Conservation (phyloP, 352 stramenopile species). For the Lagenidium sp. region DNA sequence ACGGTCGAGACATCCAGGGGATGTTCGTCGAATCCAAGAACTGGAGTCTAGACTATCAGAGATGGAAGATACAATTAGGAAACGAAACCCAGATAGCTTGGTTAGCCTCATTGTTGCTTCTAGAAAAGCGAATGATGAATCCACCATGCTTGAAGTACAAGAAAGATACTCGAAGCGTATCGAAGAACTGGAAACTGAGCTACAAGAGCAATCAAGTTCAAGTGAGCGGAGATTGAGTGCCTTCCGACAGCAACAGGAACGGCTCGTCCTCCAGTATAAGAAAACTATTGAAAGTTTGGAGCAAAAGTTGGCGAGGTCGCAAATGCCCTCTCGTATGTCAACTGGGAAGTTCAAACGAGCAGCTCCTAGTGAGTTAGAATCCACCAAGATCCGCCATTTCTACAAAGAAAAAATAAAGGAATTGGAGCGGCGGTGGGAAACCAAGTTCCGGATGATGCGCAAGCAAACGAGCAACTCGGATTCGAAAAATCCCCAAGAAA, state of each 20-base stretch:
- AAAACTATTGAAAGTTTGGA: conserved; percentile 48
- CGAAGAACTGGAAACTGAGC: conserved; percentile 25
- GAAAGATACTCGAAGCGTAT: conserved; percentile 30
- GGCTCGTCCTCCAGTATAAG: conserved; percentile 59
- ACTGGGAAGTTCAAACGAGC: too few species aligned
- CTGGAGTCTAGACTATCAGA: conserved; percentile 52
- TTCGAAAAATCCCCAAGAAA: too few species aligned
- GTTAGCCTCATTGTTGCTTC: conserved; percentile 70
- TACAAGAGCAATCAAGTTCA: conserved; percentile 34
- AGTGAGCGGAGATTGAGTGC: conserved; percentile 51
- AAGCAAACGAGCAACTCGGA: too few species aligned
- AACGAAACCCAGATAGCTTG: conserved; percentile 68
- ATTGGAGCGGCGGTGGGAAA: conserved; percentile 62
- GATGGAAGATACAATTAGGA: conserved; percentile 72
- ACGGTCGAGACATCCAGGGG: conserved; percentile 20
- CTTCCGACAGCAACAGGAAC: conserved; percentile 78
- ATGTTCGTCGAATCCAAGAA: conserved; percentile 69
- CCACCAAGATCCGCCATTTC: conserved; percentile 61
- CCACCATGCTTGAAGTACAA: conserved; percentile 27
- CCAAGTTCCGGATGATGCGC: conserved; percentile 48
- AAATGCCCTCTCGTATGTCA: too few species aligned
- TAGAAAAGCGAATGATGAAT: conserved; percentile 56
- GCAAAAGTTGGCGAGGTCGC: conserved; percentile 18
- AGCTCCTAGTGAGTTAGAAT: too few species aligned
- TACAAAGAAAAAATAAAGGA: conserved; percentile 74